A percentile compares a stretch with the other conserved stretches of the same genome.
Conservation (phyloP, 257 asterid genomes). For the Anisodus acutangulus region DNA sequence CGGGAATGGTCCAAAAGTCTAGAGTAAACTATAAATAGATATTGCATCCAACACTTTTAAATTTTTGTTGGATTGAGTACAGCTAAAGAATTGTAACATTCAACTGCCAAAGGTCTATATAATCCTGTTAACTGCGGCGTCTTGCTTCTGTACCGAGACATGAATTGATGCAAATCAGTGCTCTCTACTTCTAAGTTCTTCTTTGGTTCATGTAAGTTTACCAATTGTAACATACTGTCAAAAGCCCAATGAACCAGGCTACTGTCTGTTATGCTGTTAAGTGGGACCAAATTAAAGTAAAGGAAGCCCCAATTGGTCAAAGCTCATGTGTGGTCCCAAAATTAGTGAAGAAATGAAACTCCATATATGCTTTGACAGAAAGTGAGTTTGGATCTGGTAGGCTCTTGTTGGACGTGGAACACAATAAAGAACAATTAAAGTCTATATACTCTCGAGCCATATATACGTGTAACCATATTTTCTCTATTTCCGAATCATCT, state of each 20-base stretch:
- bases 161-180: neutral
- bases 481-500: neutral
- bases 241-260: neutral
- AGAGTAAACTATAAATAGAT: neutral
- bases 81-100: neutral
- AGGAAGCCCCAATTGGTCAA: neutral
- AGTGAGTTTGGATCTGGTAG: neutral
- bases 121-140: neutral
- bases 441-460: neutral
- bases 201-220: neutral
- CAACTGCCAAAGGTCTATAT: neutral
- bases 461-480: neutral
- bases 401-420: neutral
- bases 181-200: neutral
- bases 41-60: neutral
- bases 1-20: neutral
- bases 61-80: slow-evolving; percentile 10
- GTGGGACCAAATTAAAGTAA: neutral
- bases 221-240: neutral
- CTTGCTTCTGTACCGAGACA: neutral
- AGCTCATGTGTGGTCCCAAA: neutral
- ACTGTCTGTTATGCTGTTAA: slow-evolving; percentile 2
- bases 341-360: neutral
- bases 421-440: neutral
- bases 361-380: neutral